Base-by-base conservation (phyloP, 352 stramenopile species). In the Pythium monospermum region DNA sequence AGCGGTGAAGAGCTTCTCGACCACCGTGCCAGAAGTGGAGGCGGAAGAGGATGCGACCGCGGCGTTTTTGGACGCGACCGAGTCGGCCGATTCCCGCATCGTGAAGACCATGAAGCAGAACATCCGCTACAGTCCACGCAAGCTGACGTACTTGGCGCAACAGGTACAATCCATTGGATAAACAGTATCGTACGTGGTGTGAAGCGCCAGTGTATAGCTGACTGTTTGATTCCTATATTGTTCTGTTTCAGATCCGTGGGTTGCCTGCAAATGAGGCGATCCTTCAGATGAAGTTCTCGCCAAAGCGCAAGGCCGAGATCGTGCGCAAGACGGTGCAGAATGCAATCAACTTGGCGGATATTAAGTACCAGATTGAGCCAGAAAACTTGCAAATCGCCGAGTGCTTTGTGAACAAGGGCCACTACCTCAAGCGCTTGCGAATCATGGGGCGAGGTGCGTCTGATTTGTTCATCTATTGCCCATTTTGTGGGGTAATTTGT, bases 341-440 rank as follows among this genome's bases (percentile, higher is more conserved):
- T 61, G 83, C 83, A 26, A 73, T 94, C 59, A 94, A 94, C 68
- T 52, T 94, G 49, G 83, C 83, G 13, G 83, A 94, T 58, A 94
- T 94, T 53, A 86, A 89, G 62, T 90, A 89, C 69, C 76, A 88
- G 67, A 89, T 94, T 59, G 80, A 94, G 54, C 83, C 83, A 3
- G 67, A 84, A 53, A 91, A 91, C 60, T 68, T 94, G 44, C 76
- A 88, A 68, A 66, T 94, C 30, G 65, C 79, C 33, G 78, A 94
- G 65, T 88, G 77, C 60, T 91, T 94, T 37, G 80, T 94, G 38
- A 91, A 88, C 68, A 91, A 91, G 59, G 83, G 83, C 36, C 64
- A 78, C 35, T 90, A 76, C 63, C 67, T 94, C 27, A 94, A 94
- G 73, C 82, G 82, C 46, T 53, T 91, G 51, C 75, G 77, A 43